Evolutionary conservation across 2,329 filamentous ascomycete genomes (phyloP), one percentile per base, ranked within the genome.

Genomic region (Colletotrichum camelliae): DNA sequence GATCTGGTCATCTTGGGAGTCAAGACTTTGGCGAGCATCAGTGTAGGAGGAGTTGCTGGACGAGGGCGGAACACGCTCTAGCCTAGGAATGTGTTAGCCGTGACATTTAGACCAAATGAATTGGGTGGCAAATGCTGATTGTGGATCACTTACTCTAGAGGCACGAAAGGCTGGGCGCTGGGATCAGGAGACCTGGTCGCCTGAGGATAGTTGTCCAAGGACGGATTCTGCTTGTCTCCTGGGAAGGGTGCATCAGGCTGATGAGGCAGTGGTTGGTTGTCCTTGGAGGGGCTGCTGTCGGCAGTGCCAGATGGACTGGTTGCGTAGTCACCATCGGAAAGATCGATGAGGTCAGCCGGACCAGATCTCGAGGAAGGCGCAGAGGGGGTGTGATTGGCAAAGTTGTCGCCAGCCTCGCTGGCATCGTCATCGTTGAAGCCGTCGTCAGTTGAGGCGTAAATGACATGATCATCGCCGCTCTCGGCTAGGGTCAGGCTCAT

Each of bases 371-470:
- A 33, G 37, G 8, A 13, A 18, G 29, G n/a, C 31, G 58, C 29
- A 35, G 31, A 24, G 15, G 29, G 7, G 7, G 7, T n/a, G 43
- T 52, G 10, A 52, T 52, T 52, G n/a, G 18, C 29, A 33, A 62
- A 13, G 31, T 33, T n/a, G 15, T 57, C 35, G n/a, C 58, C 37
- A 9, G 35, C 18, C 27, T 65, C 48, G 18, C 58, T 69, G 15
- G 29, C 16, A 5, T 60, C 74, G n/a, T 48, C 65, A 10, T 31
- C n/a, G 9, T 60, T 70, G 16, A 61, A 74, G 12, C 74, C 74
- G 21, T 76, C n/a, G 37, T 76, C 74, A 27, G 74, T 76, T 6
- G 39, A 57, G 24, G 57, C 74, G 29, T 76, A 76, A 4, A 48
- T 16, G 8, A 66, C 65, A 10, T 65, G 64, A 7, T 27, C 21